phyloP scores from a whole-genome alignment of 257 asterid species.

The Solanum phureja region DNA sequence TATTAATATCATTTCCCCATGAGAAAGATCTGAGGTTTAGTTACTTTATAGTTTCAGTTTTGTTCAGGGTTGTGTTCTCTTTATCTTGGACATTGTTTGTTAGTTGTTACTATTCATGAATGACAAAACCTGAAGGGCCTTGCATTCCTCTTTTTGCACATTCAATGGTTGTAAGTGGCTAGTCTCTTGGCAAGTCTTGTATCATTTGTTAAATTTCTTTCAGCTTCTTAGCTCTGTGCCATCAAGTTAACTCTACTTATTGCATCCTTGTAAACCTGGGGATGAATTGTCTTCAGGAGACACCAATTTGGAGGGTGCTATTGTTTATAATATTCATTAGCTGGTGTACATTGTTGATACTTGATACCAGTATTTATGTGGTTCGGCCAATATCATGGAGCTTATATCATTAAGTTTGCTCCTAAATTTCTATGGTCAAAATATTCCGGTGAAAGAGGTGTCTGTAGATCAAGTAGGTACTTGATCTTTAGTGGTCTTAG shows the following conservation, averaged over 20 bases:
- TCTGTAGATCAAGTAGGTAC: background rate
- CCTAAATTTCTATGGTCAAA: background rate
- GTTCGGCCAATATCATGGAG: background rate
- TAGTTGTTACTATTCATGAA: background rate
- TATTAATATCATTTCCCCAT: constrained; percentile 4
- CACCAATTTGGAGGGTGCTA: background rate
- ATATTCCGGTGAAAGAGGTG: background rate
- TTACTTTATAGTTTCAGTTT: constrained; percentile 5
- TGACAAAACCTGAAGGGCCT: background rate
- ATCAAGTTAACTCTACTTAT: background rate
- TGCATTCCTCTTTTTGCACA: background rate
- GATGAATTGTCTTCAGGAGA: background rate
- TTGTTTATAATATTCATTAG: background rate
- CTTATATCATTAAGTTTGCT: background rate
- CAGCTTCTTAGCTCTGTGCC: background rate
- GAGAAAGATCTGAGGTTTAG: constrained; percentile 15
- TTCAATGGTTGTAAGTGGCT: background rate
- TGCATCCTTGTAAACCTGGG: background rate
- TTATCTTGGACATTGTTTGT: background rate
- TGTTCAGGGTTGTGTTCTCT: background rate
- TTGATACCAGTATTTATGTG: background rate
- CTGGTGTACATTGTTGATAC: background rate
- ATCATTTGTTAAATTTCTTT: background rate
- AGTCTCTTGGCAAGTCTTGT: background rate
- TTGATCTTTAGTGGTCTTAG: background rate